These are phyloP conservation scores for Phyllosticta citrichinensis DNA, from an alignment of 2,329 filamentous ascomycete species.

Conservation along the genomic window DNA sequence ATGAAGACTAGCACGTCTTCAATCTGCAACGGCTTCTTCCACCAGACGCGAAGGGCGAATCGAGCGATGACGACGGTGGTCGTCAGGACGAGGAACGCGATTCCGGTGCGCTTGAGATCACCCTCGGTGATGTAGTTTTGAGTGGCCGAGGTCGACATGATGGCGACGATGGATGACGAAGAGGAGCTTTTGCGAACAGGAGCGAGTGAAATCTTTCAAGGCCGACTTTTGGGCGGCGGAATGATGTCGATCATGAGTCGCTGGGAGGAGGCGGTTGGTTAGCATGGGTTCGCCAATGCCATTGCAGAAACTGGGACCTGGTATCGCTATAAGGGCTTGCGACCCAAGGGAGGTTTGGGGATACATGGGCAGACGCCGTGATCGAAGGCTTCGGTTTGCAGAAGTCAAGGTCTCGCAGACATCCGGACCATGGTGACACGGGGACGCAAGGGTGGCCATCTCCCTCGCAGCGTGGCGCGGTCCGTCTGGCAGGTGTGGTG, in stretches of 20 bases:
- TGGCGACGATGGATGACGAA: background rate
- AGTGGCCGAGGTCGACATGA: conserved; percentile 11
- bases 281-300: background rate
- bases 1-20: conserved; percentile 21
- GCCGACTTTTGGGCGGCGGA: background rate
- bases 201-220: background rate
- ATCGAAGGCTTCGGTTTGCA: background rate
- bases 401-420: background rate
- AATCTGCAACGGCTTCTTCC: background rate
- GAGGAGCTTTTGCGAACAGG: background rate
- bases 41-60: conserved; percentile 2
- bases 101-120: conserved; percentile 13
- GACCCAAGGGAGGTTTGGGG: background rate
- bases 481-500: background rate
- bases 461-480: conserved; percentile 6
- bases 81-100: conserved; percentile 15
- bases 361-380: background rate
- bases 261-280: background rate
- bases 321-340: conserved; percentile 4
- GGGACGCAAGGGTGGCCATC: conserved; percentile 4
- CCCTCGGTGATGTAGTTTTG: conserved; percentile 15
- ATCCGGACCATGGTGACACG: background rate
- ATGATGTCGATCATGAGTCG: background rate
- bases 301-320: background rate
- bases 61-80: conserved; percentile 14